Evolutionary conservation across 495 filamentous ascomycete genomes (phyloP), one percentile per base, ranked within the genome.

Genomic region (Echria macrotheca): DNA sequence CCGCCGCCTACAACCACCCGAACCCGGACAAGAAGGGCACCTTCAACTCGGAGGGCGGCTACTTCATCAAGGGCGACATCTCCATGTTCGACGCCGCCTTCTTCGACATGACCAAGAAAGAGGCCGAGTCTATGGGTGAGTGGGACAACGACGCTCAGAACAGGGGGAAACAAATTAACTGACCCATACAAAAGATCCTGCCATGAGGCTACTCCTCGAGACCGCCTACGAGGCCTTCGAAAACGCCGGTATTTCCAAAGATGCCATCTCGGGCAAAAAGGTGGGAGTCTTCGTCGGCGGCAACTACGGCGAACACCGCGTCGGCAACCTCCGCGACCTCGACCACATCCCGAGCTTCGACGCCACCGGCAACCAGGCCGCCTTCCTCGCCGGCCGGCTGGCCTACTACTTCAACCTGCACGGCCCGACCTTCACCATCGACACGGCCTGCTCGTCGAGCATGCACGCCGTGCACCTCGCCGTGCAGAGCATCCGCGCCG

Each of bases 391-490:
- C 6, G 80, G 81, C 41, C 76, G 89, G 5, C 59, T 80, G 12
- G 68, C 76, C 0, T 72, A 78, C 25, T 77, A 71, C 48, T 77
- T 76, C 53, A 70, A 79, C 56, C 63, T 77, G 44, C 65, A 69
- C 9, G 76, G 80, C 3, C 69, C 72, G 5, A 63, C 83, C 28
- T 82, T 85, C 59, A 89, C 83, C 33, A 74, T 93, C 22, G 89
- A 94, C 61, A 93, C 89, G 1, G 89, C 89, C 7, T 95, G 89
- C 61, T 93, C 88, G 9, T 89, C 85, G 7, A 88, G 84, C 39
- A 56, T 78, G 56, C 65, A 73, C 45, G 73, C 72, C 1, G 35
- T 77, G 9, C 74, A 93, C 50, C 69, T 88, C n/a, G 89, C 89
- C 15, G 89, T 88, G 56, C 89, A 87, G 50, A 80, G 81, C 1